Evolutionary conservation across 2,329 filamentous ascomycete species (phyloP).

Genomic region (Talaromyces sp.): DNA sequence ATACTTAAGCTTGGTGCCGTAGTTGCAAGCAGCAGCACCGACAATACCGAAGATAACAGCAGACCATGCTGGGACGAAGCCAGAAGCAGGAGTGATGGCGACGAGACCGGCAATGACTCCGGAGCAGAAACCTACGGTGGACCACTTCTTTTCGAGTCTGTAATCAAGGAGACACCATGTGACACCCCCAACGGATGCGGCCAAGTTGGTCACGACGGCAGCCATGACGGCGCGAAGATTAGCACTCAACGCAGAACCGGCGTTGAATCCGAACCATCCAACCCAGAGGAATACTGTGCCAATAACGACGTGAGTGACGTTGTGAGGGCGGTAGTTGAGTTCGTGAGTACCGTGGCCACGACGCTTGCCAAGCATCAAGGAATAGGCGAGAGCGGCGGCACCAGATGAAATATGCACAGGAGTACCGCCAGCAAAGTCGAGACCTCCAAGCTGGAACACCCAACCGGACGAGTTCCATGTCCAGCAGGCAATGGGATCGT

Average conservation of each 20-base stretch:
- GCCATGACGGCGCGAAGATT: slow-evolving; percentile 85
- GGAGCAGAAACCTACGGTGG: slow-evolving; percentile 87
- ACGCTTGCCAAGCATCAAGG: slow-evolving; percentile 83
- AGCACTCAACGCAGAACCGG: slow-evolving; percentile 72
- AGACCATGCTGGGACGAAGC: slow-evolving; percentile 79
- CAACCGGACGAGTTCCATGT: slow-evolving; percentile 84
- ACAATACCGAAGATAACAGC: slow-evolving; percentile 73
- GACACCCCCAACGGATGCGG: slow-evolving; percentile 76
- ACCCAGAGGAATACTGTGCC: slow-evolving; percentile 94
- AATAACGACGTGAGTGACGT: slow-evolving; percentile 86
- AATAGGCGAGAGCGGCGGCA: slow-evolving; percentile 78
- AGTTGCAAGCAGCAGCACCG: slow-evolving; percentile 75
- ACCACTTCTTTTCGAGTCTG: slow-evolving; percentile 84
- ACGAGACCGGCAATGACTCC: slow-evolving; percentile 84
- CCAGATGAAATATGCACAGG: slow-evolving; percentile 86
- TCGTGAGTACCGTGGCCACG: slow-evolving; percentile 80
- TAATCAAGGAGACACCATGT: slow-evolving; percentile 90
- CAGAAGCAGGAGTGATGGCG: slow-evolving; percentile 81
- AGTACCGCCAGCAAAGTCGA: slow-evolving; percentile 86
- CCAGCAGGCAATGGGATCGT: slow-evolving; percentile 92
- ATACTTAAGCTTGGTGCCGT: slow-evolving; percentile 88
- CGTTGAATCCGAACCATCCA: slow-evolving; percentile 94
- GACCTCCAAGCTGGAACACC: slow-evolving; percentile 70
- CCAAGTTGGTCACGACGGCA: slow-evolving; percentile 76
- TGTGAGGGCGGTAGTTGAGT: slow-evolving; percentile 87